phyloP scores from a whole-genome alignment of 768 basidiomycete genomes.

The Porphyrellus cyaneotinctus region DNA sequence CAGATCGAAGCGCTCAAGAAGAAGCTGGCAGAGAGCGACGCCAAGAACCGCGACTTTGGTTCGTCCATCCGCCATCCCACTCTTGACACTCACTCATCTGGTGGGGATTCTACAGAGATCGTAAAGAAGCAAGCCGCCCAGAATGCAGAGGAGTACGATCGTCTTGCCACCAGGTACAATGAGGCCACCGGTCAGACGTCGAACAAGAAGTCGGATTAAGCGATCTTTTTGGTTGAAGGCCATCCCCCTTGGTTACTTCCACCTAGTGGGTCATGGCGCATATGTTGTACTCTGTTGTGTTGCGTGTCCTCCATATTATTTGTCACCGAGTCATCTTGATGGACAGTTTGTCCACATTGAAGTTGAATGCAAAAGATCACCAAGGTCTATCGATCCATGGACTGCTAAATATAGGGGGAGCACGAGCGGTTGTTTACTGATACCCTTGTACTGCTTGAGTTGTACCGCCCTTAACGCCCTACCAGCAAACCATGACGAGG shows the following conservation, averaged over 20 bases:
- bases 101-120: conserved; percentile 45
- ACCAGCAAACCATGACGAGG: no score
- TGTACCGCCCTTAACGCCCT: no score
- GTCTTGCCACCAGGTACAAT: conserved; percentile 76
- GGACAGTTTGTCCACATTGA: not conserved
- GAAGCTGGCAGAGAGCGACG: conserved; percentile 53
- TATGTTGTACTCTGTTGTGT: not conserved
- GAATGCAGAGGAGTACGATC: conserved; percentile 77
- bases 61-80: not conserved
- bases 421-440: no score
- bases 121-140: conserved; percentile 79
- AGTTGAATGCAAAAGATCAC: not conserved
- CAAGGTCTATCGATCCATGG: not conserved
- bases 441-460: no score
- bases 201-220: conserved; percentile 64
- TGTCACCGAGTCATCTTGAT: not conserved
- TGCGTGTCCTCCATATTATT: not conserved
- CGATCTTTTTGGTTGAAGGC: not conserved
- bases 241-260: no score
- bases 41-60: conserved; percentile 67
- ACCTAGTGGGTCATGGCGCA: not conserved
- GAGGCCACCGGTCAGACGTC: conserved; percentile 56
- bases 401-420: no score
- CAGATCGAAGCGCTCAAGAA: conserved; percentile 67
- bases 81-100: not conserved